Percentiles rank a stretch among this genome's conserved stretches.
Conservation (phyloP, 306 rosid species). For the Aeschynomene evenia region DNA sequence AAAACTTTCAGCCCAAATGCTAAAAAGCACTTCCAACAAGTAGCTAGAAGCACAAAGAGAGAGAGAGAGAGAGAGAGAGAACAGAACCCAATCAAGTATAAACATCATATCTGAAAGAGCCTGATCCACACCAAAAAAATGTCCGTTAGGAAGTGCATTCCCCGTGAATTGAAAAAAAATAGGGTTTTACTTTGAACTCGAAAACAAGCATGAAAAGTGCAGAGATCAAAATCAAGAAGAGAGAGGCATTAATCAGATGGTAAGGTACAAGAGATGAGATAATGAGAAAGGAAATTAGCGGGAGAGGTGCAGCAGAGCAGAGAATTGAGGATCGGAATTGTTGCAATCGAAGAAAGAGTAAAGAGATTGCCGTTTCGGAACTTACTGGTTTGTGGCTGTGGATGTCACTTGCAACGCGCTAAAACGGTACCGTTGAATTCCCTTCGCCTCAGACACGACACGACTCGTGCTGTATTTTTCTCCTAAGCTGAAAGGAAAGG, state of each 20-base stretch:
- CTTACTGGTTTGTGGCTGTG: not conserved
- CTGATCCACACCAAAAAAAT: not conserved
- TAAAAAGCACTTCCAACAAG: not conserved
- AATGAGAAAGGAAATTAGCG: not conserved
- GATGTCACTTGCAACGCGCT: not conserved
- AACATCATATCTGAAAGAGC: too few relatives aligned
- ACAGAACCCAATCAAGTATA: too few relatives aligned
- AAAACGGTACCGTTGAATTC: constrained; percentile 27
- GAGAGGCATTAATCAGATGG: not conserved
- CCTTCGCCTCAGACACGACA: not conserved
- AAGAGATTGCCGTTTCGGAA: not conserved
- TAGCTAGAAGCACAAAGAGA: not conserved
- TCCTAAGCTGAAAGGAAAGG: too few relatives aligned
- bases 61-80: not conserved
- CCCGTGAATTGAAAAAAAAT: not conserved
- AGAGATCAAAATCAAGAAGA: not conserved
- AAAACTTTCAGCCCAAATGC: not conserved
- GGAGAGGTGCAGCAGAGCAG: not conserved
- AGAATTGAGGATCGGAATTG: not conserved
- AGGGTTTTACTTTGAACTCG: not conserved
- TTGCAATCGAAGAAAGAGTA: not conserved
- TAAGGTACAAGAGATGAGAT: not conserved
- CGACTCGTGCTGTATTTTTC: too few relatives aligned
- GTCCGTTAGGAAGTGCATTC: not conserved
- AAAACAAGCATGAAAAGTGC: not conserved